Base-by-base conservation (phyloP, 169 alveolate species). In the Toxoplasma gondii region DNA sequence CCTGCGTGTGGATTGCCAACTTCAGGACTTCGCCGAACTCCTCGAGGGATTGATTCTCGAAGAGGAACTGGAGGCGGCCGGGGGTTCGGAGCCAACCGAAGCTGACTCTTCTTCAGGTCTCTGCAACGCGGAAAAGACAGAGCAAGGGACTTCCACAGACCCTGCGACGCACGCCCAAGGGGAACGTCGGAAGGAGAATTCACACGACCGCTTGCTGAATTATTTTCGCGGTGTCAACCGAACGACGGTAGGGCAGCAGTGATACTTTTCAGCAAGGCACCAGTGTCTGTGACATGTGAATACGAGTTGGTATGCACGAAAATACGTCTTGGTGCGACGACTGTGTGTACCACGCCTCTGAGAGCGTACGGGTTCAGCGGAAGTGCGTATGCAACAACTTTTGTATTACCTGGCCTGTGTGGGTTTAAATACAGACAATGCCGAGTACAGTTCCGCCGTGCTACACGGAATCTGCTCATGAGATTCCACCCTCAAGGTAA, bases 21-120 rank as follows among this genome's bases (percentile, higher is more conserved):
- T 34, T 41, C 84, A 74, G 84, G 84, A 74, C 24, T 74, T 74
- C 34, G 84, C 84, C 5, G 84, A 74, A n/a, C 84, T 74, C 29
- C 22, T 74, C 5, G 84, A 74, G 44, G 49, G 84, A 9, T 7
- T 74, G 44, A n/a, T 74, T n/a, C 84, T 36, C 41, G 84, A 74
- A 74, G 49, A 36, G 49, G 84, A 74, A 74, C 5, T 74, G 7
- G 49, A n/a, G 0, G 84, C 39, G 84, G 34, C 78, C 36, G 34
- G 5, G 34, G 78, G 78, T 9, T 49, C 58, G 58, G 4, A 49
- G 58, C 22, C 58, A 17, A 49, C 12, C 58, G 58, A 17, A 17
- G 22, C 58, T 0, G 27, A 9, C 10, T 12, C 58, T 9, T 49
- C 58, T 49, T 49, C 58, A 12, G 58, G 22, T 49, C 58, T 17